phyloP scores from a whole-genome alignment of 2,329 filamentous ascomycete genomes.

The Pestalotiopsis sp. region DNA sequence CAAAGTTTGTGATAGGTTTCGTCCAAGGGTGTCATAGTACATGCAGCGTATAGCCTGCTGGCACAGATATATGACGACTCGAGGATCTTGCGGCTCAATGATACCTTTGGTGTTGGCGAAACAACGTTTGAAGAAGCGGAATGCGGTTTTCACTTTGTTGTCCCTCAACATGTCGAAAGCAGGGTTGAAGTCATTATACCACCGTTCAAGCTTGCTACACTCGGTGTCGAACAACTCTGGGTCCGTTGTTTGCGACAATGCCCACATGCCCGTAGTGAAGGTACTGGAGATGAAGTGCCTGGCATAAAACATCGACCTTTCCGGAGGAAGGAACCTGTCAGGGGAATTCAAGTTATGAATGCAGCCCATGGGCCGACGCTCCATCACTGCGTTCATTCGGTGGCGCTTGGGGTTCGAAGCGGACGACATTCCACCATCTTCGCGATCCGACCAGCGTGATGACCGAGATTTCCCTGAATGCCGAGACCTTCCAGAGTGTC shows the following conservation, averaged over 20 bases:
- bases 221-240: slow-evolving; percentile 4
- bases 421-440: no score
- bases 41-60: slow-evolving; percentile 15
- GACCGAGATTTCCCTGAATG: not conserved
- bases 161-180: not conserved
- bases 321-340: not conserved
- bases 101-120: slow-evolving; percentile 10
- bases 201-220: slow-evolving; percentile 12
- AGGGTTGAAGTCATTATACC: slow-evolving; percentile 16
- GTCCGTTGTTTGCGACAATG: no score
- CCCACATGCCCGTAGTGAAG: slow-evolving; percentile 11
- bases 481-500: not conserved
- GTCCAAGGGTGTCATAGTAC: slow-evolving; percentile 10
- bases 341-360: not conserved
- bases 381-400: not conserved
- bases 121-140: slow-evolving; percentile 7
- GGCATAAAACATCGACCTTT: slow-evolving; percentile 15
- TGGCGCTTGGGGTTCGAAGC: not conserved
- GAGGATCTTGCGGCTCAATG: slow-evolving; percentile 12
- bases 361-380: not conserved
- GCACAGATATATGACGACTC: slow-evolving; percentile 11
- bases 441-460: not conserved
- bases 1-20: slow-evolving; percentile 9
- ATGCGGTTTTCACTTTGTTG: slow-evolving; percentile 1
- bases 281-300: slow-evolving; percentile 15